Conservation (phyloP, 2,329 filamentous ascomycete genomes). For the Colletotrichum ledebouriae region DNA sequence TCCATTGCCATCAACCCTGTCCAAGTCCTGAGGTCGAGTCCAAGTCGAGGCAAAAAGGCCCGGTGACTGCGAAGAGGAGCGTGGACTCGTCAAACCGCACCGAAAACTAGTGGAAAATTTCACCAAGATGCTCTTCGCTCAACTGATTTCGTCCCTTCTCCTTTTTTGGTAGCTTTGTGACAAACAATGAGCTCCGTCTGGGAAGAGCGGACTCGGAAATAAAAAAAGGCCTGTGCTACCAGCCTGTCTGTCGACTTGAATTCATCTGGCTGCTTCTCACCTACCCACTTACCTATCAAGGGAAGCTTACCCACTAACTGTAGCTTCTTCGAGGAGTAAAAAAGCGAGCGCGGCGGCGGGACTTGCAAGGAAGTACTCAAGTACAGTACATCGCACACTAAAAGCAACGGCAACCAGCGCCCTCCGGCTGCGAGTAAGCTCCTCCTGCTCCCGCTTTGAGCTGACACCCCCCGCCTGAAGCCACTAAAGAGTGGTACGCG, state of each 20-base stretch:
- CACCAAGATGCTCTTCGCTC: not conserved
- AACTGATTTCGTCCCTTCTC: too few species aligned
- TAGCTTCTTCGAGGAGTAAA: slow-evolving; percentile 21
- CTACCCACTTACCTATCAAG: slow-evolving; percentile 37
- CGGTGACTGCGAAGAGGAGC: slow-evolving; percentile 19
- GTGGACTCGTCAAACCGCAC: slow-evolving; percentile 3
- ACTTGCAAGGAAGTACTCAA: slow-evolving; percentile 28
- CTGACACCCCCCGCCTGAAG: slow-evolving; percentile 24
- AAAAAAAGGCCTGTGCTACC: slow-evolving; percentile 22
- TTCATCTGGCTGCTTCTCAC: slow-evolving; percentile 7
- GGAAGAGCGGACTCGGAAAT: not conserved
- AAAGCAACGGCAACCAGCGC: slow-evolving; percentile 7
- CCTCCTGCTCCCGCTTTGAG: slow-evolving; percentile 31
- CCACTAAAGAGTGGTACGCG: slow-evolving; percentile 17
- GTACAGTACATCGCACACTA: slow-evolving; percentile 33
- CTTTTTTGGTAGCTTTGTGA: not conserved
- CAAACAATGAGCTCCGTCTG: not conserved
- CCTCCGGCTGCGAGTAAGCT: slow-evolving; percentile 38
- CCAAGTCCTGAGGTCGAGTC: slow-evolving; percentile 24
- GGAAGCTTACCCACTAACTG: slow-evolving; percentile 38
- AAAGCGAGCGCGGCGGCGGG: slow-evolving; percentile 37
- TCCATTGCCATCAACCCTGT: slow-evolving; percentile 43
- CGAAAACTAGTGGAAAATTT: slow-evolving; percentile 33
- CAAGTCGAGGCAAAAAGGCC: slow-evolving; percentile 20
- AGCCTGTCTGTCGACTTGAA: slow-evolving; percentile 12